A percentile compares a stretch with the other conserved stretches of the same genome.
These are phyloP conservation scores for Xanthoceras sorbifolium DNA, from an alignment of 345 rosid genomes.

Conservation along the genomic window DNA sequence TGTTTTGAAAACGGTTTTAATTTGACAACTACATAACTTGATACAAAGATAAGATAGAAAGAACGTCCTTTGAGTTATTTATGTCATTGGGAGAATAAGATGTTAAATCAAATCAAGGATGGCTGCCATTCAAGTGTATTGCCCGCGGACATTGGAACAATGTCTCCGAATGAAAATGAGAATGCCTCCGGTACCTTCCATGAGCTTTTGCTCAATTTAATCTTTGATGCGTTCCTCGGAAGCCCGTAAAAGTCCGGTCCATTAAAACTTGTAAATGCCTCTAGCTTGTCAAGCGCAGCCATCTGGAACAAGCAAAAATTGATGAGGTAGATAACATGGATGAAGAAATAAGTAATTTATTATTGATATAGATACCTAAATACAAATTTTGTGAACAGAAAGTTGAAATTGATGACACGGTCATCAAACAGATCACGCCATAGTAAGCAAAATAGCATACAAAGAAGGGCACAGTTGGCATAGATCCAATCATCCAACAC, in stretches of 20 bases:
- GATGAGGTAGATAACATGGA: not conserved
- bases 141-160: conserved; percentile 90
- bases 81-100: not conserved
- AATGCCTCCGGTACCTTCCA: conserved; percentile 82
- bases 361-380: too few species aligned
- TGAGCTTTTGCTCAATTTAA: conserved; percentile 58
- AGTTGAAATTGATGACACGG: too few species aligned
- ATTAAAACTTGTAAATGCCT: conserved; percentile 90
- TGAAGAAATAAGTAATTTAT: not conserved
- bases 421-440: too few species aligned
- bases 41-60: not conserved
- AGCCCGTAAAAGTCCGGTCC: conserved; percentile 97
- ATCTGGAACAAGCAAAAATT: conserved; percentile 40
- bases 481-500: too few species aligned
- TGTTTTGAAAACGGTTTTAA: too few species aligned
- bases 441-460: too few species aligned
- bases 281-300: conserved; percentile 88
- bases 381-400: too few species aligned
- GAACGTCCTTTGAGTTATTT: not conserved
- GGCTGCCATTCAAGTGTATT: conserved; percentile 71
- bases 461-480: too few species aligned
- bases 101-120: conserved; percentile 24
- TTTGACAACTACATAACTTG: not conserved
- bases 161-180: conserved; percentile 71
- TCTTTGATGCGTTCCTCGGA: conserved; percentile 75